Conservation (phyloP, 805 yeast genomes). For the Limtongia smithiae region DNA sequence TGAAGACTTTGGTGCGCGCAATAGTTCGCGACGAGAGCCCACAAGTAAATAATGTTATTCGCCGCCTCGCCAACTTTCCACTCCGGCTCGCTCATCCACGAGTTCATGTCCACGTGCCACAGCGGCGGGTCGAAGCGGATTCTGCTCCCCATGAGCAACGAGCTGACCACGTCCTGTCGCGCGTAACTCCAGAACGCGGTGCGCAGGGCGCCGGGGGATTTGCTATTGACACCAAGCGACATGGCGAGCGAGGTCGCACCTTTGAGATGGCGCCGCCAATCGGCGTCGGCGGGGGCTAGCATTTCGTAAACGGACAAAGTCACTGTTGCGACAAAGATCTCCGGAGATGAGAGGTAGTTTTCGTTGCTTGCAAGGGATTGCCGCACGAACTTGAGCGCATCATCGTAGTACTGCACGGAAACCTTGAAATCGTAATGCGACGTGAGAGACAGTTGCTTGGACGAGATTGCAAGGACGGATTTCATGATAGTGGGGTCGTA, state of each 20-base stretch:
- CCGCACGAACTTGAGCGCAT: slow-evolving; percentile 9
- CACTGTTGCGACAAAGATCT: slow-evolving; percentile 15
- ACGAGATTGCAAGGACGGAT: slow-evolving; percentile 16
- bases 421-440: slow-evolving; percentile 12
- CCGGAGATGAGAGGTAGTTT: slow-evolving; percentile 1
- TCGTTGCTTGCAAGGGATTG: slow-evolving; percentile 7
- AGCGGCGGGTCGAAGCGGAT: slow-evolving; percentile 9
- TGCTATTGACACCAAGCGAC: slow-evolving; percentile 8
- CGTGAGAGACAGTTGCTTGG: slow-evolving; percentile 17
- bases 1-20: slow-evolving; percentile 1
- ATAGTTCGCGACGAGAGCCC: slow-evolving; percentile 23
- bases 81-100: slow-evolving; percentile 7
- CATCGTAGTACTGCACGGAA: slow-evolving; percentile 17
- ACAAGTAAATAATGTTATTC: slow-evolving; percentile 11
- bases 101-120: slow-evolving; percentile 6
- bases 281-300: slow-evolving; percentile 23
- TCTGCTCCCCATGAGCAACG: slow-evolving; percentile 7
- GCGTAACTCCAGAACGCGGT: slow-evolving; percentile 25
- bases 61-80: slow-evolving; percentile 21
- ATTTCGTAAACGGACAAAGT: slow-evolving; percentile 19
- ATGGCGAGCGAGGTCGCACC: slow-evolving; percentile 24
- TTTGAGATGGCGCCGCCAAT: slow-evolving; percentile 18
- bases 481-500: slow-evolving; percentile 10
- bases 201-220: slow-evolving; percentile 9
- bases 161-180: slow-evolving; percentile 19